phyloP scores from a whole-genome alignment of 1,284 basidiomycete genomes.

The Microbotryum silenes-acaulis region DNA sequence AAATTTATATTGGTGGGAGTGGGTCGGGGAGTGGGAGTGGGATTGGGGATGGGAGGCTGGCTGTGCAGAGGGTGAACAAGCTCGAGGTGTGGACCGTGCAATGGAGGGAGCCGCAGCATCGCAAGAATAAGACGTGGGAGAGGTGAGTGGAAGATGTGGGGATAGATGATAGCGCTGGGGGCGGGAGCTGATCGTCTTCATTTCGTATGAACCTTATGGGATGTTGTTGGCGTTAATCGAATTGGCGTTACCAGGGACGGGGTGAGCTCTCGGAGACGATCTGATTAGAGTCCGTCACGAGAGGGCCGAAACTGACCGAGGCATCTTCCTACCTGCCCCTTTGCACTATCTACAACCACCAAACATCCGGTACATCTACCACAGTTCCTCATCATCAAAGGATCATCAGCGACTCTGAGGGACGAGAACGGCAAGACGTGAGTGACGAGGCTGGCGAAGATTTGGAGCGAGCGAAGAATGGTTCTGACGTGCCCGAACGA shows the following conservation, averaged over 20 bases:
- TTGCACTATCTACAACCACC: no score
- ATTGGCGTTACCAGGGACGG: conserved; percentile 33
- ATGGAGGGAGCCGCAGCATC: conserved; percentile 58
- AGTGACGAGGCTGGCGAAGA: conserved; percentile 23
- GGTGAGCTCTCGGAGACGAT: conserved; percentile 32
- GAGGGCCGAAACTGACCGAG: no score
- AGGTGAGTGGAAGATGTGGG: conserved; percentile 37
- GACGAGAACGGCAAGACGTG: conserved; percentile 58
- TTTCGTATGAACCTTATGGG: no score
- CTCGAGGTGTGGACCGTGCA: conserved; percentile 9
- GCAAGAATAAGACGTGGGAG: conserved; percentile 85
- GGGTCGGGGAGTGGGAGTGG: background rate
- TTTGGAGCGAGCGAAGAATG: no score
- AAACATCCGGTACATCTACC: conserved; percentile 46
- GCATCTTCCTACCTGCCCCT: no score
- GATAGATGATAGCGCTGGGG: no score
- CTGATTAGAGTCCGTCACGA: no score
- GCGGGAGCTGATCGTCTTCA: no score
- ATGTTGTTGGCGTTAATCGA: no score
- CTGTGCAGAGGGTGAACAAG: background rate
- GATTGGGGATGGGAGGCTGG: background rate
- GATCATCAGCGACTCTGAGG: conserved; percentile 49
- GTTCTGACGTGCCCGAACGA: background rate
- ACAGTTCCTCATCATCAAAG: conserved; percentile 38
- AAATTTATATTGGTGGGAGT: background rate